Percentiles rank a stretch among this genome's conserved stretches.
Conservation (phyloP, 345 rosid genomes). For the Salix arbutifolia region DNA sequence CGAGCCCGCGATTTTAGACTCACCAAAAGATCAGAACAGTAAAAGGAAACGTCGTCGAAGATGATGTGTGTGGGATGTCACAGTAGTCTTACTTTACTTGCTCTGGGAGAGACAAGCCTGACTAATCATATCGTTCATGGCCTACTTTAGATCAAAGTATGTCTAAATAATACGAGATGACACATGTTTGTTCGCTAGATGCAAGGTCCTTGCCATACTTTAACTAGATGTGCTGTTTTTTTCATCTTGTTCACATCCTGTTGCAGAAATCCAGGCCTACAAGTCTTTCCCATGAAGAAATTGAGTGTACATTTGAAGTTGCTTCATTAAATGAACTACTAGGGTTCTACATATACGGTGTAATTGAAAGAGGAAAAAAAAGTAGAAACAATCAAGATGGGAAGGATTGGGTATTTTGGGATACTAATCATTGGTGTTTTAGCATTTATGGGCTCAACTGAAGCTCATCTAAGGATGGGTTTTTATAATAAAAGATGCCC, state of each 20-base stretch:
- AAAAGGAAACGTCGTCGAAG: background rate
- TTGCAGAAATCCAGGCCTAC: conserved; percentile 10
- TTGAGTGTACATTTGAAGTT: background rate
- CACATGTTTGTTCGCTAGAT: conserved; percentile 38
- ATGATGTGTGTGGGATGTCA: background rate
- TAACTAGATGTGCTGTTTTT: conserved; percentile 1
- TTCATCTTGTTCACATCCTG: background rate
- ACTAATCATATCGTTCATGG: background rate
- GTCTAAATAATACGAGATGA: background rate
- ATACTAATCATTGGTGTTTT: conserved; percentile 20
- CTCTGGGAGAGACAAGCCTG: background rate
- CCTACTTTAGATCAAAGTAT: background rate
- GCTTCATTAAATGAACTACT: background rate
- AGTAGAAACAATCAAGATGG: conserved; percentile 16
- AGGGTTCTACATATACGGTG: background rate
- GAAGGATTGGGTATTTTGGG: conserved; percentile 14
- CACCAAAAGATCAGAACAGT: background rate
- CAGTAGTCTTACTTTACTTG: background rate
- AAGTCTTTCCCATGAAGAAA: background rate
- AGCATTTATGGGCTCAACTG: conserved; percentile 26
- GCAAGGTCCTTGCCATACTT: background rate
- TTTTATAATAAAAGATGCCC: conserved; percentile 66
- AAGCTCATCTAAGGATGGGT: conserved; percentile 52
- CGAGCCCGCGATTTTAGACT: background rate
- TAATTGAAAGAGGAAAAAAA: conserved; percentile 1